Percentiles rank a stretch among this genome's conserved stretches.
phyloP scores from a whole-genome alignment of 1,284 basidiomycete species.

The Sphagnurus paluster region DNA sequence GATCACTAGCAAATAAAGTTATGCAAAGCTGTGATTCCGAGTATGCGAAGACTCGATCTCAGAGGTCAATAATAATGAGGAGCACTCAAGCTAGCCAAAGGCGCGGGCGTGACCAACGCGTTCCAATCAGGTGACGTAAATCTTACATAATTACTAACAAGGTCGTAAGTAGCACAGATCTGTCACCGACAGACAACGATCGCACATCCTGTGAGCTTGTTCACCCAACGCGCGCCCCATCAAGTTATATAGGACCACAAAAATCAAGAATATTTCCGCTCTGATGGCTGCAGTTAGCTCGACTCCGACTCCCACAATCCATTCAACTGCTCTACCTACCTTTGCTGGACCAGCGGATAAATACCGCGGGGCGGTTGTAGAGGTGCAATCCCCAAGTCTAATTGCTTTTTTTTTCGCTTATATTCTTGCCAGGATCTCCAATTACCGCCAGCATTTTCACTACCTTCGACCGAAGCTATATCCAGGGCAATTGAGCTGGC shows the following conservation, averaged over 20 bases:
- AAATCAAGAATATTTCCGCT: no score
- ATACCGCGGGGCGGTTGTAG: constrained; percentile 81
- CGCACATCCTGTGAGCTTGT: neutral
- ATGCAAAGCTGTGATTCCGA: neutral
- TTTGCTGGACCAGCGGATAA: constrained; percentile 13
- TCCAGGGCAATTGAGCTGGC: constrained; percentile 79
- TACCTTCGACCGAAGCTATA: constrained; percentile 71
- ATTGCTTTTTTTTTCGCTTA: constrained; percentile 4
- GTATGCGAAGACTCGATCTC: neutral
- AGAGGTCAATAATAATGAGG: neutral
- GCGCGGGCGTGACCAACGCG: constrained; percentile 8
- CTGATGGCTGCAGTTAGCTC: constrained; percentile 16
- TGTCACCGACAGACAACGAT: constrained; percentile 2
- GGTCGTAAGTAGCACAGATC: no score
- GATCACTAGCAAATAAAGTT: no score
- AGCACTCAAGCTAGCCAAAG: neutral
- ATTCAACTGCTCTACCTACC: constrained; percentile 9
- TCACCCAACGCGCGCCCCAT: no score
- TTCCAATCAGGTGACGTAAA: constrained; percentile 12
- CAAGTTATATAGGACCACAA: no score
- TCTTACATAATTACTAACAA: neutral
- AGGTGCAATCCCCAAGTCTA: constrained; percentile 41
- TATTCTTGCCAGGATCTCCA: constrained; percentile 69
- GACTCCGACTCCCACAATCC: constrained; percentile 8
- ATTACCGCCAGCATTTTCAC: constrained; percentile 85